Conservation (phyloP, 1,284 basidiomycete species). For the Cutaneotrichosporon sp. region DNA sequence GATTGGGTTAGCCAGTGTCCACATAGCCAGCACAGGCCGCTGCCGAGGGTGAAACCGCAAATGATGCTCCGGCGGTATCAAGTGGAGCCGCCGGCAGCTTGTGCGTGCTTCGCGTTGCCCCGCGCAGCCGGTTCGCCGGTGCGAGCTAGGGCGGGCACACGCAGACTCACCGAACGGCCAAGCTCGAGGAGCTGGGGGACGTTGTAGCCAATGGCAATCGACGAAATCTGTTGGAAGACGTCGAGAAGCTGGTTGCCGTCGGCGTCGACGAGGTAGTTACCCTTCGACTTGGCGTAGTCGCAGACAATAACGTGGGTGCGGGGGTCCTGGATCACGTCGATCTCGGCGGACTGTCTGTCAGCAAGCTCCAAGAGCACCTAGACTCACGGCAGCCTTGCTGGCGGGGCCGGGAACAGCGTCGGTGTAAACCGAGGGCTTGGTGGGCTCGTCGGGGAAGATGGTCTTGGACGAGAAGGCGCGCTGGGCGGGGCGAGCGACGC, state of each 20-base stretch:
- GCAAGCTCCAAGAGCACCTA: neutral
- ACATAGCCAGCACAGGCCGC: neutral
- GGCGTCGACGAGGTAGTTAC: constrained; percentile 60
- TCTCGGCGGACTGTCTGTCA: constrained; percentile 26
- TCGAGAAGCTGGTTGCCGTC: constrained; percentile 60
- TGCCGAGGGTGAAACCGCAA: neutral
- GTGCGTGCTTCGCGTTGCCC: neutral
- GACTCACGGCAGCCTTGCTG: constrained; percentile 26
- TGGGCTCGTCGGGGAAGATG: constrained; percentile 33
- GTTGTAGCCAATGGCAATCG: constrained; percentile 58
- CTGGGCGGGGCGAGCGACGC: constrained; percentile 10
- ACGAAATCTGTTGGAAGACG: constrained; percentile 59
- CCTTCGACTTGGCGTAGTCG: constrained; percentile 31
- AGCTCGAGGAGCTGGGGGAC: constrained; percentile 56
- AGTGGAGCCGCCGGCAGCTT: neutral
- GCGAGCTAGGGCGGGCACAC: neutral
- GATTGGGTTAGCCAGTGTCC: constrained; percentile 6
- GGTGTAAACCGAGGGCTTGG: constrained; percentile 25
- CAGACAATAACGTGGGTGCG: constrained; percentile 29
- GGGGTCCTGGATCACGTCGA: constrained; percentile 32
- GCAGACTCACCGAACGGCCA: constrained; percentile 40
- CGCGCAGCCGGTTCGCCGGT: neutral
- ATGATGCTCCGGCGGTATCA: neutral
- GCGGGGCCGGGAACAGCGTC: constrained; percentile 32
- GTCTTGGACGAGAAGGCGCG: constrained; percentile 33